Base-by-base conservation (phyloP, 371 early-diverging fungal species). In the Circinella minor region DNA sequence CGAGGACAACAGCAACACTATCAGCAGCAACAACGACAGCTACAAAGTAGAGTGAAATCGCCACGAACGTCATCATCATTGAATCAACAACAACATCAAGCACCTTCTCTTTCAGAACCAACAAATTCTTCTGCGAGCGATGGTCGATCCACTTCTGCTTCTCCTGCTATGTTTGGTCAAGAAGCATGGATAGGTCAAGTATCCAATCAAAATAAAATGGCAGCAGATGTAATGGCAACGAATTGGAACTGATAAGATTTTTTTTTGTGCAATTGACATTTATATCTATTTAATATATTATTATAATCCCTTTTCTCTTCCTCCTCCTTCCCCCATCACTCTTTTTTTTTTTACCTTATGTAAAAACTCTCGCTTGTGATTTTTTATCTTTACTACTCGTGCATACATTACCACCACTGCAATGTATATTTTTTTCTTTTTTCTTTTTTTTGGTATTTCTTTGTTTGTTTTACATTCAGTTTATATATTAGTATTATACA, bases 351-450 rank as follows among this genome's bases (percentile, higher is more conserved):
- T 43, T 9, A 43, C 1, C 43, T 11, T 43, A 43, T 43, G 6
- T 11, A 43, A 43, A 6, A 43, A 43, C 43, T 3, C 11, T 43
- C 11, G 11, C 11, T 43, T 43, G 43, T 43, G 43, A 43, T 43
- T 43, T 39, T 9, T 43, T 43, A 9, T 43, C 6, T 43, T 43
- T 43, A 9, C 11, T 43, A 6, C 43, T 43, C 43, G 43, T 43
- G 11, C 43, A 18, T 54, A 54, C 54, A 54, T 54, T 48, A 13
- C 17, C 17, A 17, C 17, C 15, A 8, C 15, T 54, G 20, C 54
- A 18, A 54, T 54, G 54, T 54, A 54, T 54, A 54, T 54, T 54
- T 54, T 54, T 54, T 51, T 80, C 0, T 27, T 75, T 6, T 20
- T 70, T 77, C 34, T 43, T 43, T 3, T 43, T 6, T 43, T 43